Conservation (phyloP, 768 basidiomycete species). For the Suillus weaverae region DNA sequence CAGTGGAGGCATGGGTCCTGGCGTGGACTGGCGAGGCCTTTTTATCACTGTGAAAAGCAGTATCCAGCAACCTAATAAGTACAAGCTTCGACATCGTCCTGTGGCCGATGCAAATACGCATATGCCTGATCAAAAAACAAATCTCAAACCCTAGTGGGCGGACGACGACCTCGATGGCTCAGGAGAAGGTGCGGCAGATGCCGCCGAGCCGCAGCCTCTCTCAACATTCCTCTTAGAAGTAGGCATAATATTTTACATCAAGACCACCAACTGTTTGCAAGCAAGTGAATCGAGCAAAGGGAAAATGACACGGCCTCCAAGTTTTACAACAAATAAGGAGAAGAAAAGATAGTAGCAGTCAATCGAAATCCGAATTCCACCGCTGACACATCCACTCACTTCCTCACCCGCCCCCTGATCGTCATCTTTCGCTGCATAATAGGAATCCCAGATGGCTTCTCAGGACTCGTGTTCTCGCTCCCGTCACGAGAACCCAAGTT, state of each 20-base stretch:
- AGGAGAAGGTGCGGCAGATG: neutral
- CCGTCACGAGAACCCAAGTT: constrained; percentile 19
- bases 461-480: constrained; percentile 23
- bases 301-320: neutral
- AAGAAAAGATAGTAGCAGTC: neutral
- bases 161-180: too few species aligned
- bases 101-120: too few species aligned
- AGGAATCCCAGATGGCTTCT: constrained; percentile 29
- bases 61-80: neutral
- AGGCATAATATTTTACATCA: neutral
- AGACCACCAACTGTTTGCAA: neutral
- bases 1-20: too few species aligned
- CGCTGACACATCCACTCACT: neutral
- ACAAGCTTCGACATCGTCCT: neutral
- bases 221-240: neutral
- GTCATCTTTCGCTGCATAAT: constrained; percentile 30
- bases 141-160: too few species aligned
- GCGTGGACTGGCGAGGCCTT: too few species aligned
- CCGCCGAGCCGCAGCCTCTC: too few species aligned
- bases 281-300: neutral
- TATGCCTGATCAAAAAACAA: too few species aligned
- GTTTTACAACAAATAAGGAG: neutral
- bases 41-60: too few species aligned
- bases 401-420: constrained; percentile 25
- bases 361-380: neutral